phyloP scores from a whole-genome alignment of 768 basidiomycete genomes.

The Naematelia aurantialba region DNA sequence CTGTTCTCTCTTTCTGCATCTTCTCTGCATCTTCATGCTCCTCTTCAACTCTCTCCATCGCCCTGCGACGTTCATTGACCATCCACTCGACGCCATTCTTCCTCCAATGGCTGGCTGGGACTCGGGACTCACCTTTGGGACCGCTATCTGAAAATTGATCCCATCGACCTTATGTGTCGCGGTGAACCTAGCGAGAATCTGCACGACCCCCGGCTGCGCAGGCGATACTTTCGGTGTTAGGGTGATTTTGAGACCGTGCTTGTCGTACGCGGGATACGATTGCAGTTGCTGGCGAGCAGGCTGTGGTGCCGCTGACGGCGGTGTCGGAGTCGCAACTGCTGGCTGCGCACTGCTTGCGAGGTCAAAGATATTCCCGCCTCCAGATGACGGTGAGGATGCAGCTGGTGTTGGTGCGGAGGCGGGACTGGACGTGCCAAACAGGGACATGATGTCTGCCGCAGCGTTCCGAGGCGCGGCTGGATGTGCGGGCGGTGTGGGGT shows the following conservation, averaged over 20 bases:
- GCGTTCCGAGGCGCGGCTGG: slow-evolving; percentile 55
- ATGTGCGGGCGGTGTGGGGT: slow-evolving; percentile 45
- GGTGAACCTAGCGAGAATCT: slow-evolving; percentile 81
- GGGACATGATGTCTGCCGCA: slow-evolving; percentile 84
- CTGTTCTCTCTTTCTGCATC: not conserved
- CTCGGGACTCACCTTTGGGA: slow-evolving; percentile 71
- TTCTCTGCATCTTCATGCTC: not conserved
- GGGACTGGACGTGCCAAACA: slow-evolving; percentile 63
- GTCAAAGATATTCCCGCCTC: slow-evolving; percentile 30
- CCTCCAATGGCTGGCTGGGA: not conserved
- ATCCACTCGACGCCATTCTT: not conserved
- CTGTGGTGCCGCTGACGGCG: slow-evolving; percentile 50
- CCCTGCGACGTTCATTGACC: too few species aligned
- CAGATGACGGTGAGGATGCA: slow-evolving; percentile 9
- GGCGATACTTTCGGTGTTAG: slow-evolving; percentile 80
- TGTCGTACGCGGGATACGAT: slow-evolving; percentile 83
- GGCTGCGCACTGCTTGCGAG: slow-evolving; percentile 19
- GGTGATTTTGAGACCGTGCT: slow-evolving; percentile 82
- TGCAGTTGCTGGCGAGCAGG: slow-evolving; percentile 61
- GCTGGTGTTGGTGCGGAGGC: slow-evolving; percentile 30
- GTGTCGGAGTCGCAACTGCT: slow-evolving; percentile 34
- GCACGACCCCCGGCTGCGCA: slow-evolving; percentile 78
- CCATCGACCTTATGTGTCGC: slow-evolving; percentile 58
- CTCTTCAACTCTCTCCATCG: too few species aligned
- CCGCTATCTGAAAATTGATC: slow-evolving; percentile 93